Base-by-base conservation (phyloP, 768 basidiomycete species). In the Xerocomus spinulosus region DNA sequence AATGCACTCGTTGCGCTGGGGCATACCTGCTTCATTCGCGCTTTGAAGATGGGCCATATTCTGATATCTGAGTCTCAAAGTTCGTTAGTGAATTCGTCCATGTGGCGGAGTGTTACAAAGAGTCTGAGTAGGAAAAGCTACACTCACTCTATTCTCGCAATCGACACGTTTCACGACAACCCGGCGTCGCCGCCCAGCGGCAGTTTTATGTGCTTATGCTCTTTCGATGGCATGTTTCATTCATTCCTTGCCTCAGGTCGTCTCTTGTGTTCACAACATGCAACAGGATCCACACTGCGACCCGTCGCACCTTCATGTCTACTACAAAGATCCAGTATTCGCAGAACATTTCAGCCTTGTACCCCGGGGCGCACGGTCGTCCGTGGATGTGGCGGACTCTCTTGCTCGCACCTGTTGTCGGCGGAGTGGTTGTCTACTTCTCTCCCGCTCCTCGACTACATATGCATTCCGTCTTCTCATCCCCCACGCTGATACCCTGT, bases 321-420 rank as follows among this genome's bases (percentile, higher is more conserved):
- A 25, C 52, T 20, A 14, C 15, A 38, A 49, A 50, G 42, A 39
- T 17, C 25, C 50, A 34, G 38, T 42, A 37, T 18, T 15, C 44
- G 26, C 23, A 53, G 43, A 34, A 62, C 56, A 40, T 42, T 50
- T 29, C 51, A 35, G 32, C 52, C 23, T 25, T 46, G 23, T 49
- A 40, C 42, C 50, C 34, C 42, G 60, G 46, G 50, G 61, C 44
- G 20, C 67, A 59, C 42, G 56, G 66, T 12, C 70, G 17, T 49
- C 53, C 43, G 57, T 64, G 42, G 67, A 60, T 42, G 50, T 58
- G 52, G 57, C 57, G 56, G 37, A 42, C 49, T n/a, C 53, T 67
- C 44, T 86, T 82, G 82, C 57, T 80, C 12, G 53, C 79, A 25
- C 83, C 86, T 1, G 54, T 82, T 4, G 72, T 73, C 5, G 81